Conservation (phyloP, 2,329 filamentous ascomycete species). For the Cytospora chrysosperma region DNA sequence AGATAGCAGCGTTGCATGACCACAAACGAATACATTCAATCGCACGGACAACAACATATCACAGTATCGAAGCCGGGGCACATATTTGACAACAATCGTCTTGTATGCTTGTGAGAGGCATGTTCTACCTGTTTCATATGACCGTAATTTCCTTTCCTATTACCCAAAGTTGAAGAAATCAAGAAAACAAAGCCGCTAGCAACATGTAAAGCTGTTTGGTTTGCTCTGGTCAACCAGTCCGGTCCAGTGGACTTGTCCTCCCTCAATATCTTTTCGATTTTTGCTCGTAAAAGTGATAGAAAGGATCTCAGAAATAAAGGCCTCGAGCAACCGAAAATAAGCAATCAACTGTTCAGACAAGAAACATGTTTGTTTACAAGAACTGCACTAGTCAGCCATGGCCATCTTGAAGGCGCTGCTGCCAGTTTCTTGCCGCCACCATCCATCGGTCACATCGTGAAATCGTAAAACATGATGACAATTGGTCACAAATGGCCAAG, state of each 20-base stretch:
- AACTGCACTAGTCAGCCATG: conserved; percentile 7
- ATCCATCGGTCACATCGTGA: conserved; percentile 10
- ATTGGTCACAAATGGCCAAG: background rate
- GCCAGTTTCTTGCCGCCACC: conserved; percentile 5
- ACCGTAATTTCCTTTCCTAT: conserved; percentile 10
- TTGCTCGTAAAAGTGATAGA: background rate
- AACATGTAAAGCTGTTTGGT: background rate
- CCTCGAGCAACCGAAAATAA: conserved; percentile 14
- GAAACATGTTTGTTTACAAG: conserved; percentile 8
- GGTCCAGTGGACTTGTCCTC: background rate
- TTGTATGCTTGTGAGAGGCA: conserved; percentile 15
- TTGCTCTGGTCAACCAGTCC: background rate
- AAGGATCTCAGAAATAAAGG: conserved; percentile 8
- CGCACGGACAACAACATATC: background rate
- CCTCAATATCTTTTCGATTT: background rate
- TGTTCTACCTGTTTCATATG: conserved; percentile 17
- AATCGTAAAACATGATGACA: conserved; percentile 19
- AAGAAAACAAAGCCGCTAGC: background rate
- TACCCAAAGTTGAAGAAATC: conserved; percentile 15
- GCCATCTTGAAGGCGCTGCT: conserved; percentile 12
- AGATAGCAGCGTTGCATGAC: background rate
- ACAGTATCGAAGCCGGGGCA: background rate
- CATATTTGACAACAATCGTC: conserved; percentile 6
- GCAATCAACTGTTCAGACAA: conserved; percentile 3
- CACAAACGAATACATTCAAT: background rate